Evolutionary conservation across 768 basidiomycete genomes (phyloP), one percentile per base, ranked within the genome.

Genomic region (Zangia roseola): DNA sequence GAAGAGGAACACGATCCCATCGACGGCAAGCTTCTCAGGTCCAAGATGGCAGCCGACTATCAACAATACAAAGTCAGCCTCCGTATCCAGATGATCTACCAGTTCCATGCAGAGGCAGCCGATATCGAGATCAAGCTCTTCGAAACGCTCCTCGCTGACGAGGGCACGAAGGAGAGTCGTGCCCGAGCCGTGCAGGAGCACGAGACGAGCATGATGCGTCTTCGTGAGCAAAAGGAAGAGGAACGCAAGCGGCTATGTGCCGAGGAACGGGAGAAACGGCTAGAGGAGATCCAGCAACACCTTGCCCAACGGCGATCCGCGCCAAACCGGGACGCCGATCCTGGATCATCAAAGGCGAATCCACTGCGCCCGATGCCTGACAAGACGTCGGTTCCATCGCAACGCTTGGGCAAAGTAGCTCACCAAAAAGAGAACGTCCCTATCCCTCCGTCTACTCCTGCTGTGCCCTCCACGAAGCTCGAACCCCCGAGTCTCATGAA

Each of bases 81-180:
- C 16, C 68, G 67, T 6, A 68, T 69, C 6, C 65, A 68, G 52
- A 68, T 68, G 66, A 68, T 68, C 24, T 58, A 67, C 45, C 50
- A 68, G 10, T 68, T 68, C 51, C 66, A 68, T 21, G 56, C 52
- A 3, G 59, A 61, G 48, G 66, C 66, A 2, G 63, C 65, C 7
- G 47, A 60, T 13, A 49, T 65, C 50, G 66, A 68, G 47, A 61
- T 69, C 25, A 60, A 59, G 35, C 63, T 69, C 17, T 56, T 69
- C 14, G 57, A 61, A 37, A 55, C 41, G 1, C 65, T 68, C 23
- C 43, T 65, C n/a, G 44, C 58, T 0, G 50, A 40, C 34, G 37
- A 64, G 20, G 60, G 62, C n/a, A 67, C 66, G 6, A 67, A 60
- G 44, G 66, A 67, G 46, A 59, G 55, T 36, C 59, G 63, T 38